Base-by-base conservation (phyloP, 1,284 basidiomycete species). In the Sanghuangporus baumii region DNA sequence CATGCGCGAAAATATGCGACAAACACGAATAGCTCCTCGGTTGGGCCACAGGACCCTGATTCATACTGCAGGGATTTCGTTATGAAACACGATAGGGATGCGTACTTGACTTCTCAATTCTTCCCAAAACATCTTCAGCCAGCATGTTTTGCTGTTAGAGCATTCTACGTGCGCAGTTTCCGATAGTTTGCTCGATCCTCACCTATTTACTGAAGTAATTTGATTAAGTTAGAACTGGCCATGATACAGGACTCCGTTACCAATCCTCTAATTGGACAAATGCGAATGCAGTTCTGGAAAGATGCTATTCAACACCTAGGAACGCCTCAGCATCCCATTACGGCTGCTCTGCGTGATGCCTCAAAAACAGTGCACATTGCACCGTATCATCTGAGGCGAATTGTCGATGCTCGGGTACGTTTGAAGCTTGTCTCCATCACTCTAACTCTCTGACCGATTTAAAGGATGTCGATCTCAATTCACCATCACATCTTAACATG, bases 271-370 rank as follows among this genome's bases (percentile, higher is more conserved):
- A 86, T 97, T 65, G 95, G 93, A 6, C 85, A 88, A 70, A 94
- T 96, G 82, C 83, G 93, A 67, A 87, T 93, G 79, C 91, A 96
- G 73, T 97, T 96, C 75, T 97, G 94, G 95, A 85, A 86, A 70
- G 94, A 97, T 71, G 88, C 91, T 1, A 72, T 96, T 50, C 68
- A 57, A 66, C 78, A 93, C 89, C 81, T 84, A 68, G 87, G 78
- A 70, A 88, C 89, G 20, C 89, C 90, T 43, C 84, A 84, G 64
- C 93, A 95, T 74, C 94, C 94, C 6, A 87, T 95, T 57, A 91
- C 90, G 1, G 78, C 92, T 18, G 89, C 91, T 26, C 75, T 96
- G 51, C 76, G 85, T 68, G 82, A 88, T 64, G 80, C 85, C 9
- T 83, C 80, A 38, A 76, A 80, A 65, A 71, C 68, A 52, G 73